Evolutionary conservation across 176 grass and related monocot genomes (phyloP).

Genomic region (Carex kokanica): DNA sequence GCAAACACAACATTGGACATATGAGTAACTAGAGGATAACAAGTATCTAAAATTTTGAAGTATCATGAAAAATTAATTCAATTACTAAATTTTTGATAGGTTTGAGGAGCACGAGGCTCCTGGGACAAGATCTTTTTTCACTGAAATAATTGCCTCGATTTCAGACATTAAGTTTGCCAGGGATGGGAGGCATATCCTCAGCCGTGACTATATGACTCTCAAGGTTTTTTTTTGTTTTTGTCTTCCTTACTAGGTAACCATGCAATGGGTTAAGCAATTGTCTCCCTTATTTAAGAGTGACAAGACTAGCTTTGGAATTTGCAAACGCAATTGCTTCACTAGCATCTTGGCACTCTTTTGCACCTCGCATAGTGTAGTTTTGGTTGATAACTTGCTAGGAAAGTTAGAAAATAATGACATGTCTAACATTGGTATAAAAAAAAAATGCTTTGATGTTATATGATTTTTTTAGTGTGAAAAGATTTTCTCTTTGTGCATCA

Average conservation of each 20-base stretch:
- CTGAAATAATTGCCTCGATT: slow-evolving; percentile 88
- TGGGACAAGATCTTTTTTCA: slow-evolving; percentile 86
- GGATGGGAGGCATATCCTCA: slow-evolving; percentile 79
- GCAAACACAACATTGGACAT: neutral
- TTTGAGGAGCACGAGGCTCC: slow-evolving; percentile 84
- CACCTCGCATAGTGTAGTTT: neutral
- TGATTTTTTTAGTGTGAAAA: neutral
- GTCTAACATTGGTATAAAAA: neutral
- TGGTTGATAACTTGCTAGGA: neutral
- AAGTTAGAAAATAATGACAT: slow-evolving; percentile 14
- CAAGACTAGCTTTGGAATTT: neutral
- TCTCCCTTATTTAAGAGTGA: neutral
- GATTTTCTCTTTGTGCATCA: slow-evolving; percentile 24
- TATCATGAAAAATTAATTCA: slow-evolving; percentile 26
- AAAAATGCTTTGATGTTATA: neutral
- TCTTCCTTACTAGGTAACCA: neutral
- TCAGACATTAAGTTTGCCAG: slow-evolving; percentile 86
- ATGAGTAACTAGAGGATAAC: neutral
- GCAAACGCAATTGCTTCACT: neutral
- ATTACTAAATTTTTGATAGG: slow-evolving; percentile 35
- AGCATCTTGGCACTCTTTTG: neutral
- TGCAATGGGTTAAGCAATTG: neutral
- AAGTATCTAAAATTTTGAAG: slow-evolving; percentile 1
- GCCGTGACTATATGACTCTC: slow-evolving; percentile 97
- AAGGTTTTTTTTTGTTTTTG: slow-evolving; percentile 39